phyloP scores from a whole-genome alignment of 495 filamentous ascomycete species.

The Saxispiralis lemnorum region DNA sequence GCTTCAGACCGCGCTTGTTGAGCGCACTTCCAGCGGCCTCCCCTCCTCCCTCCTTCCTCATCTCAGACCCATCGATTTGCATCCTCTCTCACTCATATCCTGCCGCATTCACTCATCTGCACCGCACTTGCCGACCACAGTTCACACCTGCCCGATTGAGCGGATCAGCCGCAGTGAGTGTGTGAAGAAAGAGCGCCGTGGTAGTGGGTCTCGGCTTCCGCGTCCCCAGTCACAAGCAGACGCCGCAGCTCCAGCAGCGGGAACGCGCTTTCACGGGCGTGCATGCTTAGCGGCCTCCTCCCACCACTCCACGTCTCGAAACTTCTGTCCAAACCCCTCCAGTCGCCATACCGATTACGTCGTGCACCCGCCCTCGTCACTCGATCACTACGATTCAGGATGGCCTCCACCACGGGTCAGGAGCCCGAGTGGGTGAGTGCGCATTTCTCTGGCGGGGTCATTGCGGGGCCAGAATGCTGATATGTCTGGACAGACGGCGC shows the following conservation, averaged over 20 bases:
- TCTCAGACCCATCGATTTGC: background rate
- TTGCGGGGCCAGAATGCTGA: too few species aligned
- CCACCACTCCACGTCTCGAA: background rate
- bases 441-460: too few species aligned
- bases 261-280: background rate
- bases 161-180: background rate
- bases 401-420: conserved; percentile 18
- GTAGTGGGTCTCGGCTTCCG: too few species aligned
- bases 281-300: conserved; percentile 3
- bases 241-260: conserved; percentile 6
- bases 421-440: conserved; percentile 35
- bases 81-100: background rate
- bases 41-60: conserved; percentile 4
- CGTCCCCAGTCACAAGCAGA: too few species aligned
- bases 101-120: too few species aligned
- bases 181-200: background rate
- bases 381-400: conserved; percentile 3
- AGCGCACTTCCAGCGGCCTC: conserved; percentile 2
- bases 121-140: too few species aligned
- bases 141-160: too few species aligned
- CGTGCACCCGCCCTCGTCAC: too few species aligned
- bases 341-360: background rate
- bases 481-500: conserved; percentile 20
- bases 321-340: conserved; percentile 1
- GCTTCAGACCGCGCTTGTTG: conserved; percentile 3